Percentiles rank a stretch among this genome's conserved stretches.
phyloP scores from a whole-genome alignment of 768 basidiomycete genomes.

The Strobilomyces dryophilus region DNA sequence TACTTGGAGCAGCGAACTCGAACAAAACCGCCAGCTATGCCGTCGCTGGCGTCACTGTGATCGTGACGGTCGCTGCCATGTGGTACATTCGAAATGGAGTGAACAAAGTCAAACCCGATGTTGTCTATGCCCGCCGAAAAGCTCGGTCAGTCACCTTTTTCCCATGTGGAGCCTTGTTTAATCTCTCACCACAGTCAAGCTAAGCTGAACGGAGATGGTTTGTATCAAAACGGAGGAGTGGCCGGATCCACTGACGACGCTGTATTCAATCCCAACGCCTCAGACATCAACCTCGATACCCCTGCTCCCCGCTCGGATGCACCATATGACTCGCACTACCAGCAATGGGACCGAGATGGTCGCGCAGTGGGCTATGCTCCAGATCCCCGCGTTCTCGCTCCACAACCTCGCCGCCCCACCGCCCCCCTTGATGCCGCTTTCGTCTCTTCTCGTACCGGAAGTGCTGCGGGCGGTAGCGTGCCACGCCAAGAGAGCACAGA shows the following conservation, averaged over 20 bases:
- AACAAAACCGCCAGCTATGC: conserved; percentile 64
- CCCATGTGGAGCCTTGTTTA: background rate
- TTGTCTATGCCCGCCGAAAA: conserved; percentile 70
- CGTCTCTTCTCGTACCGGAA: conserved; percentile 9
- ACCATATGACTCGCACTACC: conserved; percentile 33
- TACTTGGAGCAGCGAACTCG: conserved; percentile 28
- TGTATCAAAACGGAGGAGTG: conserved; percentile 29
- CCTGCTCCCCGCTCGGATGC: conserved; percentile 26
- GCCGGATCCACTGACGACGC: conserved; percentile 29
- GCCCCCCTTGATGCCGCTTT: conserved; percentile 15
- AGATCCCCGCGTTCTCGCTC: conserved; percentile 47
- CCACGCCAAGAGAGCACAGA: conserved; percentile 29
- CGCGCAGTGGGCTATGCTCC: conserved; percentile 45
- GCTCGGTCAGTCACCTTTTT: conserved; percentile 45
- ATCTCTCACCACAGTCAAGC: conserved; percentile 42
- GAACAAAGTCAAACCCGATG: conserved; percentile 58
- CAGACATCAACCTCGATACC: conserved; percentile 39
- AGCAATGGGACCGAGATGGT: conserved; percentile 51
- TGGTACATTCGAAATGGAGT: conserved; percentile 81
- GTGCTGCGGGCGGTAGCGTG: conserved; percentile 5
- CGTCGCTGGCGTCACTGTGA: conserved; percentile 61
- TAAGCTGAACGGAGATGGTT: conserved; percentile 38
- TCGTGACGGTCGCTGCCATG: conserved; percentile 73
- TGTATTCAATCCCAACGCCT: conserved; percentile 35
- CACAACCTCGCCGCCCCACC: conserved; percentile 39